Conservation (phyloP, 2,329 filamentous ascomycete species). For the Stachybotrys echinatus region DNA sequence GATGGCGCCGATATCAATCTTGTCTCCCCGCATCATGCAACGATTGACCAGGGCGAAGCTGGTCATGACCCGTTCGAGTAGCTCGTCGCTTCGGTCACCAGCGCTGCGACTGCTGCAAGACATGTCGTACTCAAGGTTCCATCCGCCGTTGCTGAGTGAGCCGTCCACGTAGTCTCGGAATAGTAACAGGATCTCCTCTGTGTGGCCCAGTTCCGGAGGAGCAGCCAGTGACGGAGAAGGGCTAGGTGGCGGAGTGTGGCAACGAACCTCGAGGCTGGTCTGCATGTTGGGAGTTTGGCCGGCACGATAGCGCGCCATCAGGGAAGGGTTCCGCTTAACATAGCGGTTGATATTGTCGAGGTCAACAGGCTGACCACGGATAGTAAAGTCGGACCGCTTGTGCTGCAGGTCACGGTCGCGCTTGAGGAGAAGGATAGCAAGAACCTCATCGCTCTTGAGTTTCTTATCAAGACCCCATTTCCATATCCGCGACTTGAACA, state of each 20-base stretch:
- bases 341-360: constrained; percentile 34
- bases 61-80: constrained; percentile 28
- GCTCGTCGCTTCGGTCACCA: constrained; percentile 23
- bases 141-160: constrained; percentile 19
- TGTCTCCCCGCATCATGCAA: constrained; percentile 24
- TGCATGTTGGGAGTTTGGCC: constrained; percentile 24
- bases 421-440: constrained; percentile 31
- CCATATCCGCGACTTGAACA: constrained; percentile 37
- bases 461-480: constrained; percentile 37
- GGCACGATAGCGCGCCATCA: constrained; percentile 23
- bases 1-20: constrained; percentile 22
- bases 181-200: constrained; percentile 20
- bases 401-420: constrained; percentile 28
- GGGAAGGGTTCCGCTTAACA: constrained; percentile 30
- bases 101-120: constrained; percentile 16
- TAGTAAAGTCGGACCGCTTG: constrained; percentile 28
- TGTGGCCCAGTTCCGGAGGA: constrained; percentile 13
- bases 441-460: constrained; percentile 33
- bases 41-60: constrained; percentile 26
- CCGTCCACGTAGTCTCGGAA: constrained; percentile 23
- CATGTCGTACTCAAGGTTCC: constrained; percentile 24
- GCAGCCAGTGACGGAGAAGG: constrained; percentile 13
- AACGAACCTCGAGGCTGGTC: constrained; percentile 24
- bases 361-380: constrained; percentile 31
- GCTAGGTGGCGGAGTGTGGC: constrained; percentile 21